Evolutionary conservation across 2,329 filamentous ascomycete genomes (phyloP).

Genomic region (Zymoseptoria tritici): DNA sequence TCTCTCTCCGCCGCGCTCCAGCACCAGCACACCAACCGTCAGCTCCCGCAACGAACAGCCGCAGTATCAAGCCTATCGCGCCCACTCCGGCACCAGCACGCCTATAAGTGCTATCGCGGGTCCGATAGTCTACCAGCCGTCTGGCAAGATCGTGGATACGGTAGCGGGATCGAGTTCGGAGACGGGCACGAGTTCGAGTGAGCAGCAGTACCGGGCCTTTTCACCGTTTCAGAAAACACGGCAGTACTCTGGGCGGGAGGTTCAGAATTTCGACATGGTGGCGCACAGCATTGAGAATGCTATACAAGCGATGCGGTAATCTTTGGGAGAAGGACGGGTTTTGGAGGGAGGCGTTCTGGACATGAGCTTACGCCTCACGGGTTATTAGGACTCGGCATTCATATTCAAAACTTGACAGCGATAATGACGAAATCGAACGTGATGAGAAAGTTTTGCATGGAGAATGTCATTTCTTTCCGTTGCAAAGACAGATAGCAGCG

Average conservation of each 20-base stretch:
- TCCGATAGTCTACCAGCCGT: not conserved
- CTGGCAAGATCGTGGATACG: not conserved
- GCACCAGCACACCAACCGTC: not conserved
- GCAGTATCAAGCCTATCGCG: not conserved
- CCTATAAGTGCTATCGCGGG: not conserved
- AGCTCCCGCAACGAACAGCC: not conserved
- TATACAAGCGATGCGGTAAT: constrained; percentile 17
- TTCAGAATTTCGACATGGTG: constrained; percentile 21
- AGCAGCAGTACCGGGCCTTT: not conserved
- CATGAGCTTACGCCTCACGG: no score
- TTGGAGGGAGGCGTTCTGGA: not conserved
- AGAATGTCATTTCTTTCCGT: not conserved
- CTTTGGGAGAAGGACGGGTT: not conserved
- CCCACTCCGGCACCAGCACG: constrained; percentile 1
- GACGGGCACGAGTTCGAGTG: not conserved
- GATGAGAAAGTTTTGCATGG: not conserved
- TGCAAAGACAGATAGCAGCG: not conserved
- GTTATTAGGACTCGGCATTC: not conserved
- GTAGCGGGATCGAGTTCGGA: constrained; percentile 2
- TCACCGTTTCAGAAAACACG: constrained; percentile 1
- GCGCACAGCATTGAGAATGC: constrained; percentile 26
- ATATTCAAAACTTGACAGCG: not conserved
- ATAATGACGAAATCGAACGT: not conserved
- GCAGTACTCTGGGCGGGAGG: constrained; percentile 20
- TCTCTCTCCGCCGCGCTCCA: not conserved